Percentiles rank a stretch among this genome's conserved stretches.
Evolutionary conservation across 164 flowering plant genomes (phyloP).

Genomic region (Houttuynia cordata): DNA sequence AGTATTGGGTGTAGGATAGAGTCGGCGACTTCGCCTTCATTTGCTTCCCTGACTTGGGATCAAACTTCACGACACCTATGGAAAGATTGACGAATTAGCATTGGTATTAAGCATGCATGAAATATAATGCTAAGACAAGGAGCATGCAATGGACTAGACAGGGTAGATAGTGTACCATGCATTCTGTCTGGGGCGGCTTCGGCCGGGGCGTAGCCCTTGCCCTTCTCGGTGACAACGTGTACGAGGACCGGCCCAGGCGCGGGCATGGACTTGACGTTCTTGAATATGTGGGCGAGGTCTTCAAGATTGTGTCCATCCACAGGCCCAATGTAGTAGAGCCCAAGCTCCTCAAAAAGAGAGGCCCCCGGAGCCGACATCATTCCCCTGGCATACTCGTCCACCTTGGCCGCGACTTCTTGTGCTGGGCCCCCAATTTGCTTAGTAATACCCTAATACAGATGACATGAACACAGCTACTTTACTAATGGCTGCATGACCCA

Average conservation of each 20-base stretch:
- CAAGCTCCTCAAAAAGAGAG: conserved; percentile 17
- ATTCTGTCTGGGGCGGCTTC: conserved; percentile 32
- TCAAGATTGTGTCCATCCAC: conserved; percentile 17
- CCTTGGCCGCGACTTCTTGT: conserved; percentile 13
- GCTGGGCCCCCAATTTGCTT: conserved; percentile 27
- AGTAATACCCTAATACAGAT: conserved; percentile 24
- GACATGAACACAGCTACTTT: too few relatives aligned
- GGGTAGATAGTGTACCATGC: conserved; percentile 21
- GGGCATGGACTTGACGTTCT: conserved; percentile 27
- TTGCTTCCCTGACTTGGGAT: conserved; percentile 37
- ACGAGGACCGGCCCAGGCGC: conserved; percentile 39
- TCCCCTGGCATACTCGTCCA: conserved; percentile 13
- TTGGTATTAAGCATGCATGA: too few relatives aligned
- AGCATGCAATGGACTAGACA: too few relatives aligned
- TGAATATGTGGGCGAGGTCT: conserved; percentile 28
- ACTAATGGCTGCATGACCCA: too few relatives aligned
- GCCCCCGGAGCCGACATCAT: conserved; percentile 7
- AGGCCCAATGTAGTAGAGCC: conserved; percentile 18
- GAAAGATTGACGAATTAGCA: background rate
- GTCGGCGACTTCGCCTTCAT: conserved; percentile 24
- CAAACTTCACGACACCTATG: conserved; percentile 43
- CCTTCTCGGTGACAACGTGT: conserved; percentile 41
- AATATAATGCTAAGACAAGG: too few relatives aligned
- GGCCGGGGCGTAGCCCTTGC: conserved; percentile 44
- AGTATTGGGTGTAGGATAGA: conserved; percentile 28